A percentile compares a stretch with the other conserved stretches of the same genome.
Conservation (phyloP, 441 rosid species). For the Populus tomentosa region DNA sequence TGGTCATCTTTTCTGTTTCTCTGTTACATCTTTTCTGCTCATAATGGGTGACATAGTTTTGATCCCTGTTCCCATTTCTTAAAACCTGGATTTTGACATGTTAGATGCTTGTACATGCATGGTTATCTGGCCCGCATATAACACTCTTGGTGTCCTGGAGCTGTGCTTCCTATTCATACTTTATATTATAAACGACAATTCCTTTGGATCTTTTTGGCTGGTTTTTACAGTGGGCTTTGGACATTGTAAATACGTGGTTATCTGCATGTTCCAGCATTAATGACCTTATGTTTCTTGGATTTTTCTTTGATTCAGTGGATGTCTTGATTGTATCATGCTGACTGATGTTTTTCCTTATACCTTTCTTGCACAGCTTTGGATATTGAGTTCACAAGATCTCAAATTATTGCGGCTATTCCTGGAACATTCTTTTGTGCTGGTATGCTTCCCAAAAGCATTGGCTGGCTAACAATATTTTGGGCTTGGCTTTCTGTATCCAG, state of each 20-base stretch:
- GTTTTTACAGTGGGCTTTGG: not conserved
- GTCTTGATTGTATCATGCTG: slow-evolving; percentile 32
- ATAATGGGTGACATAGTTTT: not conserved
- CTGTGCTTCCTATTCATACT: not conserved
- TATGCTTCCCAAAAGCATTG: slow-evolving; percentile 92
- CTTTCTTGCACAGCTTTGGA: slow-evolving; percentile 67
- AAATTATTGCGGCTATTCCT: slow-evolving; percentile 85
- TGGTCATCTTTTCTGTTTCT: not conserved
- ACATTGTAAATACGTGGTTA: not conserved
- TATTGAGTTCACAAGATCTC: slow-evolving; percentile 92
- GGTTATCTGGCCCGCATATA: not conserved
- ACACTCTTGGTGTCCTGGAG: not conserved
- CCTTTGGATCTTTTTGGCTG: not conserved
- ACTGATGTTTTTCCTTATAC: slow-evolving; percentile 20
- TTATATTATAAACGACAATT: not conserved
- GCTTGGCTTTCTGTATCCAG: slow-evolving; percentile 97
- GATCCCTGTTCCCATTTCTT: not conserved
- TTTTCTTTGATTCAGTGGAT: slow-evolving; percentile 19
- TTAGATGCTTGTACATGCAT: not conserved
- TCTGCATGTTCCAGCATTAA: not conserved
- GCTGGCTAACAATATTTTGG: slow-evolving; percentile 89
- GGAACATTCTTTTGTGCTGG: slow-evolving; percentile 95
- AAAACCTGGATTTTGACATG: not conserved
- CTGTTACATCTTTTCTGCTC: not conserved
- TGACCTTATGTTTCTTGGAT: not conserved